Evolutionary conservation across 2,329 filamentous ascomycete species (phyloP).

Genomic region (Corynespora cassiicola): DNA sequence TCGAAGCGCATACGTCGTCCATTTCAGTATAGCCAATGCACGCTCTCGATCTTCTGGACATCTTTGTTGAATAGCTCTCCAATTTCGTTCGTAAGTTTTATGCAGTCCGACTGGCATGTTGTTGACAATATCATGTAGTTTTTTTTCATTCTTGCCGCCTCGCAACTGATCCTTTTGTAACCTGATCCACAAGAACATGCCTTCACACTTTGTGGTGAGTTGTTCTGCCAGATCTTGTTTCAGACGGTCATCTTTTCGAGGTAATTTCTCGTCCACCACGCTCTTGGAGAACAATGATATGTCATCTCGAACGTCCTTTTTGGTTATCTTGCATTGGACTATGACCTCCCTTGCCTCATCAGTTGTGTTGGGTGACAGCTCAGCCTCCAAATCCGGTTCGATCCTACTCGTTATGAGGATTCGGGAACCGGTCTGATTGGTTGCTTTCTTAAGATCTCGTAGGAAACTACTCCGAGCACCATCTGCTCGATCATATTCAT

Average conservation of each 20-base stretch:
- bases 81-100: constrained; percentile 38
- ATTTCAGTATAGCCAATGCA: constrained; percentile 36
- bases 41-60: constrained; percentile 18
- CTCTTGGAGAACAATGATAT: constrained; percentile 23
- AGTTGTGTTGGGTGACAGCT: constrained; percentile 10
- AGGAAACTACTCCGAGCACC: constrained; percentile 19
- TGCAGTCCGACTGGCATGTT: constrained; percentile 33
- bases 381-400: constrained; percentile 26
- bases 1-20: constrained; percentile 28
- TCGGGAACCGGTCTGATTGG: constrained; percentile 9
- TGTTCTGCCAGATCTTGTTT: constrained; percentile 20
- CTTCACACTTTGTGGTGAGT: constrained; percentile 35
- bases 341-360: constrained; percentile 7
- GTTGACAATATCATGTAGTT: constrained; percentile 34
- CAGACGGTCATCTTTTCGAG: constrained; percentile 25
- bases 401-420: constrained; percentile 35
- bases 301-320: constrained; percentile 28
- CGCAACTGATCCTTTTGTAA: constrained; percentile 33
- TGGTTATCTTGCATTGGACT: constrained; percentile 17
- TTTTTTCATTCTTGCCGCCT: constrained; percentile 30
- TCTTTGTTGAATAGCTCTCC: constrained; percentile 28
- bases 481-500: constrained; percentile 37
- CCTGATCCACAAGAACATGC: constrained; percentile 45
- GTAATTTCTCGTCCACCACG: constrained; percentile 37
- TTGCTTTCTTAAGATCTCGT: constrained; percentile 4